Conservation (phyloP, 2,329 filamentous ascomycete species). For the Calycina herbarum region DNA sequence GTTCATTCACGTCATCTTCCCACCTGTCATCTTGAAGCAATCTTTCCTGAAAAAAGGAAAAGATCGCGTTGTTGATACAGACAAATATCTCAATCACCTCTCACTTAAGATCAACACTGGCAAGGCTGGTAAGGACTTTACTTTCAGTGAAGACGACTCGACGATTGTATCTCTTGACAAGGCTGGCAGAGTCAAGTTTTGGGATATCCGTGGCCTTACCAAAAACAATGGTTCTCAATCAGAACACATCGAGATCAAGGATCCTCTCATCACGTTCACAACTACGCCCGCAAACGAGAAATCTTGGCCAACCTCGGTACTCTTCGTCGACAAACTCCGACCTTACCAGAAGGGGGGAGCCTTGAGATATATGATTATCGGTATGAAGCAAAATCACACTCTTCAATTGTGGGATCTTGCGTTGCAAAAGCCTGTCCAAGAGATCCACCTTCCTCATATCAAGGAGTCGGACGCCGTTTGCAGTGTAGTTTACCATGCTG, state of each 20-base stretch:
- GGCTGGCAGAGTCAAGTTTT: slow-evolving; percentile 94
- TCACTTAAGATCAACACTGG: slow-evolving; percentile 93
- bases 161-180: slow-evolving; percentile 96
- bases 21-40: slow-evolving; percentile 61
- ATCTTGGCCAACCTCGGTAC: slow-evolving; percentile 93
- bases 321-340: slow-evolving; percentile 93
- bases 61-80: slow-evolving; percentile 76
- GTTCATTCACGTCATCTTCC: slow-evolving; percentile 87
- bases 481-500: slow-evolving; percentile 91
- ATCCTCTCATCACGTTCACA: slow-evolving; percentile 81
- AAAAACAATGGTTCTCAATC: slow-evolving; percentile 39
- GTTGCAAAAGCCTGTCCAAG: slow-evolving; percentile 91
- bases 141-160: slow-evolving; percentile 94
- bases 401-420: slow-evolving; percentile 98
- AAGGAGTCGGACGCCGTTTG: slow-evolving; percentile 98
- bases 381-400: slow-evolving; percentile 98
- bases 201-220: slow-evolving; percentile 85
- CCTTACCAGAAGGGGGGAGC: slow-evolving; percentile 89
- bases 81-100: slow-evolving; percentile 82
- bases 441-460: slow-evolving; percentile 93
- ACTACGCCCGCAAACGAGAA: slow-evolving; percentile 89
- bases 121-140: slow-evolving; percentile 97
- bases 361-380: slow-evolving; percentile 91
- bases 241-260: slow-evolving; percentile 68
- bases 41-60: slow-evolving; percentile 63